These are phyloP conservation scores for Candida tallmaniae DNA, from an alignment of 805 yeast species.

Conservation along the genomic window DNA sequence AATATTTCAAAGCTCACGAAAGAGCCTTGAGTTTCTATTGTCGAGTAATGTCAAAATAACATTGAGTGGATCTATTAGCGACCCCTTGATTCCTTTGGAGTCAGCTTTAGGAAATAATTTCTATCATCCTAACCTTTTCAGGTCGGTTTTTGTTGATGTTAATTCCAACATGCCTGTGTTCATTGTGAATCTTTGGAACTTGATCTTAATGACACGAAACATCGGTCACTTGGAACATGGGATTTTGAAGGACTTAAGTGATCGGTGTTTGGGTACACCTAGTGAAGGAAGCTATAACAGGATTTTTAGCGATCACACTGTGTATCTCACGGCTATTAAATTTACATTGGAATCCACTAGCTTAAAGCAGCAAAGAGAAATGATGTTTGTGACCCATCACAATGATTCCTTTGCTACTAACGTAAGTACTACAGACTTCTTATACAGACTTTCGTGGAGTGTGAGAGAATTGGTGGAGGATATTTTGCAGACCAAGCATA, in stretches of 20 bases:
- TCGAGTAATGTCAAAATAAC: slow-evolving; percentile 30
- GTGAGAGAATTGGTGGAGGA: slow-evolving; percentile 35
- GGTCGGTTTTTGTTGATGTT: slow-evolving; percentile 20
- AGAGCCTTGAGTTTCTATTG: slow-evolving; percentile 19
- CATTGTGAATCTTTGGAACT: slow-evolving; percentile 21
- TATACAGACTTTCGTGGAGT: slow-evolving; percentile 35
- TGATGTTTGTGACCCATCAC: slow-evolving; percentile 8
- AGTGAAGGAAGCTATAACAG: slow-evolving; percentile 25
- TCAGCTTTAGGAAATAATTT: slow-evolving; percentile 26
- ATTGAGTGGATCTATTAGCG: slow-evolving; percentile 28
- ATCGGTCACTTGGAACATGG: slow-evolving; percentile 32
- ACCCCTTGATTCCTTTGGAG: slow-evolving; percentile 33
- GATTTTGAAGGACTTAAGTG: slow-evolving; percentile 26
- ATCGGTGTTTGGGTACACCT: slow-evolving; percentile 21
- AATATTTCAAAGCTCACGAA: slow-evolving; percentile 15
- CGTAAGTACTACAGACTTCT: slow-evolving; percentile 1
- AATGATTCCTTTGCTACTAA: slow-evolving; percentile 1
- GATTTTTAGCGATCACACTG: slow-evolving; percentile 17
- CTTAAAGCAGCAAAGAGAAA: slow-evolving; percentile 15
- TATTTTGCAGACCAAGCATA: slow-evolving; percentile 26
- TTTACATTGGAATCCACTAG: slow-evolving; percentile 36
- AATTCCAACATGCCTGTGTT: slow-evolving; percentile 23
- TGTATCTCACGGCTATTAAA: slow-evolving; percentile 26
- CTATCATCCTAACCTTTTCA: slow-evolving; percentile 35
- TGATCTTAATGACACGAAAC: slow-evolving; percentile 28